Percentiles rank a stretch among this genome's conserved stretches.
Evolutionary conservation across 2,329 filamentous ascomycete species (phyloP).

Genomic region (Aspergillus niger): DNA sequence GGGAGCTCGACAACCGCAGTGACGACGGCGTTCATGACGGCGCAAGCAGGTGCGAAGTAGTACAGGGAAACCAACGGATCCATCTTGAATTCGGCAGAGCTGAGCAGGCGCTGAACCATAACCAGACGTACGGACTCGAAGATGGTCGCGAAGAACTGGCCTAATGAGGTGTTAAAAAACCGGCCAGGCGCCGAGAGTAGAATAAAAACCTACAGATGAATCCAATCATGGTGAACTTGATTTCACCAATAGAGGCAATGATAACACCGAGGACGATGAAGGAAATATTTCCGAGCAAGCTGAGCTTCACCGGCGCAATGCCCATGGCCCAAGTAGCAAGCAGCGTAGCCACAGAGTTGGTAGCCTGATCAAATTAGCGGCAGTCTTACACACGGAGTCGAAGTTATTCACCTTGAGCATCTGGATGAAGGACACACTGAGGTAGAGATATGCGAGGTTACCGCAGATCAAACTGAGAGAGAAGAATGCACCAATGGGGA

Average conservation of each 20-base stretch:
- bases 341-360: constrained; percentile 88
- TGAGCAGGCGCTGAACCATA: constrained; percentile 79
- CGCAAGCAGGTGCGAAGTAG: constrained; percentile 82
- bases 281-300: constrained; percentile 85
- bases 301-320: constrained; percentile 76
- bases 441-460: constrained; percentile 92
- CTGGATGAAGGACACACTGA: constrained; percentile 96
- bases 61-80: constrained; percentile 83
- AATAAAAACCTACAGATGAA: constrained; percentile 61
- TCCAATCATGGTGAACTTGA: constrained; percentile 72
- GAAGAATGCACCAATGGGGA: constrained; percentile 95
- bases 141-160: constrained; percentile 71
- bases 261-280: constrained; percentile 92
- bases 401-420: constrained; percentile 79
- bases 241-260: constrained; percentile 90
- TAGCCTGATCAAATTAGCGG: constrained; percentile 61
- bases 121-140: constrained; percentile 78
- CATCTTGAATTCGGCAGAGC: constrained; percentile 76
- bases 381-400: constrained; percentile 24
- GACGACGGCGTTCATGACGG: constrained; percentile 71
- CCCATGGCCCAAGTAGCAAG: constrained; percentile 84
- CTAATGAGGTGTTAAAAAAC: constrained; percentile 63
- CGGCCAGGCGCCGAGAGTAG: constrained; percentile 24
- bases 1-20: constrained; percentile 66
- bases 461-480: constrained; percentile 94